Evolutionary conservation across 139 green algal genomes (phyloP).

Genomic region (Auxenochlorella protothecoides): DNA sequence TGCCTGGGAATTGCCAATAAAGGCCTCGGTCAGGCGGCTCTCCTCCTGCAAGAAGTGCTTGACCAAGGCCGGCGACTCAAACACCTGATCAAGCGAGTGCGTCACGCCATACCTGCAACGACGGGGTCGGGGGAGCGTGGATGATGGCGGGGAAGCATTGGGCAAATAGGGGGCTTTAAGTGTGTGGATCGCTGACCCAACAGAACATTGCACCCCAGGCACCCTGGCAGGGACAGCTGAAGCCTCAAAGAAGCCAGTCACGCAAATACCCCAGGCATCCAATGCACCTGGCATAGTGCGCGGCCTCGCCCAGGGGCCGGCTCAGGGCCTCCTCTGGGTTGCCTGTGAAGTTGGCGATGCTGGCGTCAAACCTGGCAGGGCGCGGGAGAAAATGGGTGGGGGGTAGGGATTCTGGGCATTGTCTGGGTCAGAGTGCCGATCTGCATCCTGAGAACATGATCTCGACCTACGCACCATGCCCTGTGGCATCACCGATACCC

Average conservation of each 20-base stretch:
- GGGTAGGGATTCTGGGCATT: neutral
- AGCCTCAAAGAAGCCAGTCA: too few species aligned
- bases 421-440: too few species aligned
- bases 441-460: too few species aligned
- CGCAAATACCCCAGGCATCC: too few species aligned
- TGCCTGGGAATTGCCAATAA: slow-evolving; percentile 12
- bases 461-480: too few species aligned
- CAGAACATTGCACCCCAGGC: too few species aligned
- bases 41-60: slow-evolving; percentile 49
- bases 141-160: too few species aligned
- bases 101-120: slow-evolving; percentile 41
- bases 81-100: slow-evolving; percentile 61
- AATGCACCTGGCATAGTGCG: slow-evolving; percentile 13
- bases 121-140: too few species aligned
- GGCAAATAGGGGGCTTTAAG: too few species aligned
- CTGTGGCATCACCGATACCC: too few species aligned
- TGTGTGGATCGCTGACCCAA: too few species aligned
- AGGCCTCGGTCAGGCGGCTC: slow-evolving; percentile 26
- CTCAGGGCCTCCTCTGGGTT: slow-evolving; percentile 13
- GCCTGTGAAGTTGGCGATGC: slow-evolving; percentile 19
- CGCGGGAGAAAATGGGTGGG: neutral
- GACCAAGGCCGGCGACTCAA: slow-evolving; percentile 57
- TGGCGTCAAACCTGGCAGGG: slow-evolving; percentile 8
- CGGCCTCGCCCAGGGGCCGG: slow-evolving; percentile 17
- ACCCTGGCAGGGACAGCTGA: too few species aligned